These are phyloP conservation scores for Rhytidhysteron rufulum DNA, from an alignment of 2,329 filamentous ascomycete species.

Conservation along the genomic window DNA sequence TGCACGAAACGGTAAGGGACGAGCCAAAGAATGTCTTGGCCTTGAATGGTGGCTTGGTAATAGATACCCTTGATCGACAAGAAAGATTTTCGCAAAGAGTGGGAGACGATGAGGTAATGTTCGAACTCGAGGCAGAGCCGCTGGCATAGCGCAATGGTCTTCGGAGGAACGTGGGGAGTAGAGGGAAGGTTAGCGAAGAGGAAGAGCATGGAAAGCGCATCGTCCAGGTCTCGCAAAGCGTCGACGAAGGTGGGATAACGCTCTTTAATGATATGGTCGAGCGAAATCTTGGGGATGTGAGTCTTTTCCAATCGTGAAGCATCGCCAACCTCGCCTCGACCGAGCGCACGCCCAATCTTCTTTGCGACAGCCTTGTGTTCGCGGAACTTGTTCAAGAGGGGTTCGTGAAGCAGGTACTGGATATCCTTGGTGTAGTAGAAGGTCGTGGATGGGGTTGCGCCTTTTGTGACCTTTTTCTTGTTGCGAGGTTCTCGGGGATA, in stretches of 20 bases:
- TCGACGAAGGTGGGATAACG: slow-evolving; percentile 97
- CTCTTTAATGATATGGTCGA: slow-evolving; percentile 97
- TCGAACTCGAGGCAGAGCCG: slow-evolving; percentile 92
- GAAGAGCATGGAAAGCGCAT: slow-evolving; percentile 95
- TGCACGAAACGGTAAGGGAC: slow-evolving; percentile 99
- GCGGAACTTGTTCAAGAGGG: slow-evolving; percentile 87
- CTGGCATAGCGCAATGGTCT: slow-evolving; percentile 94
- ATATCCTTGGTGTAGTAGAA: slow-evolving; percentile 95
- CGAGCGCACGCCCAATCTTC: slow-evolving; percentile 92
- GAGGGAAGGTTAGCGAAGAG: slow-evolving; percentile 95
- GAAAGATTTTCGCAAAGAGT: slow-evolving; percentile 92
- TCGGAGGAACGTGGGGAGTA: slow-evolving; percentile 81
- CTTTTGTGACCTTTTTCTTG: slow-evolving; percentile 95
- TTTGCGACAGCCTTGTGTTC: slow-evolving; percentile 96
- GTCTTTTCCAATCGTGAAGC: slow-evolving; percentile 88
- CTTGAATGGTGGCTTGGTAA: slow-evolving; percentile 96
- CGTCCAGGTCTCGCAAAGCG: slow-evolving; percentile 88
- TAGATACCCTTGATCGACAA: slow-evolving; percentile 99
- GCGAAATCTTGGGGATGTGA: slow-evolving; percentile 80
- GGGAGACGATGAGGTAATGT: slow-evolving; percentile 91
- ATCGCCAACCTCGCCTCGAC: slow-evolving; percentile 85
- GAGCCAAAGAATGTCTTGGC: slow-evolving; percentile 94
- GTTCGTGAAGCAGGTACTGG: slow-evolving; percentile 96
- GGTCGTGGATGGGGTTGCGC: slow-evolving; percentile 83
- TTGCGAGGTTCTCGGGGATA: slow-evolving; percentile 95